Percentiles rank a stretch among this genome's conserved stretches.
These are phyloP conservation scores for Colletotrichum sp. DNA, from an alignment of 2,329 filamentous ascomycete species.

Conservation along the genomic window DNA sequence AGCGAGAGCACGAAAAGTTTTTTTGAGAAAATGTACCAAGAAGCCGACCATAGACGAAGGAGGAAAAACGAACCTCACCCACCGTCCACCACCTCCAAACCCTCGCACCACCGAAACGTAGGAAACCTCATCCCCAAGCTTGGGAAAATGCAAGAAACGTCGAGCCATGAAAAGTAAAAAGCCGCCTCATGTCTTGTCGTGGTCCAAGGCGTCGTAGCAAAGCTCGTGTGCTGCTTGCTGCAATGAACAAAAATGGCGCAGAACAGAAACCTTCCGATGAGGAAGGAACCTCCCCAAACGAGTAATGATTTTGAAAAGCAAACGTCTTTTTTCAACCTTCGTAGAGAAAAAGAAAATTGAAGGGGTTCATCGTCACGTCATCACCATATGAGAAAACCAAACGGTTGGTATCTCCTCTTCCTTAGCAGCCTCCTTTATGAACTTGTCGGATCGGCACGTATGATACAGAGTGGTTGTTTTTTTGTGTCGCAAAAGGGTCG, in stretches of 20 bases:
- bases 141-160: not conserved
- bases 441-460: not conserved
- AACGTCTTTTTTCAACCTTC: not conserved
- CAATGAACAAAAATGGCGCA: not conserved
- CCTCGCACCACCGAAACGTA: not conserved
- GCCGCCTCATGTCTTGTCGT: constrained; percentile 19
- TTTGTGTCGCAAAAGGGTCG: not conserved
- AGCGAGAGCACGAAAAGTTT: not conserved
- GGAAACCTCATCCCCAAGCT: not conserved
- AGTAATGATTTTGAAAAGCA: not conserved
- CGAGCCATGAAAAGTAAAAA: not conserved
- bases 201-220: constrained; percentile 21
- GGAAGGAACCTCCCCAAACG: not conserved
- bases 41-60: not conserved
- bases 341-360: not conserved
- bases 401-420: not conserved
- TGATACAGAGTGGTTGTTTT: not conserved
- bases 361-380: constrained; percentile 3
- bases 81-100: not conserved
- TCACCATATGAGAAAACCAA: not conserved
- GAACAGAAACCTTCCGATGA: not conserved
- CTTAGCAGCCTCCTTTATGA: constrained; percentile 2
- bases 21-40: constrained; percentile 3
- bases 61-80: not conserved
- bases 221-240: constrained; percentile 17